A percentile compares a stretch with the other conserved stretches of the same genome.
phyloP scores from a whole-genome alignment of 2,329 filamentous ascomycete species.

The Paraphoma chrysanthemicola region DNA sequence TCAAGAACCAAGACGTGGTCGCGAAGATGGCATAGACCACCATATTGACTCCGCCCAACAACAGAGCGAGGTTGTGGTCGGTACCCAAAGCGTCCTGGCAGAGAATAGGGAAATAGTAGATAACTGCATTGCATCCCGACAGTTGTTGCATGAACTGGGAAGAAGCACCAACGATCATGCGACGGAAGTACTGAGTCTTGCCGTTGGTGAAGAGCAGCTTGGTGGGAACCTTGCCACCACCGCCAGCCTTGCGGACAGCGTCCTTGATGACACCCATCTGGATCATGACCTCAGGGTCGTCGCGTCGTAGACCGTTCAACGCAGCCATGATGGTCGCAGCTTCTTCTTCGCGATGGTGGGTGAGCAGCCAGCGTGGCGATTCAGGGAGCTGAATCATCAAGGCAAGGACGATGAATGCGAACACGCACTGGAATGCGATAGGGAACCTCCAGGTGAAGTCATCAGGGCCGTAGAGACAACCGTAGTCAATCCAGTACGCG shows the following conservation, averaged over 20 bases:
- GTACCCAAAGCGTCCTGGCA: conserved; percentile 61
- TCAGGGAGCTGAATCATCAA: conserved; percentile 47
- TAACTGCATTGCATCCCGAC: conserved; percentile 50
- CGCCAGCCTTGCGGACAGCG: conserved; percentile 46
- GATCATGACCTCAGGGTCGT: conserved; percentile 61
- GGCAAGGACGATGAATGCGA: conserved; percentile 46
- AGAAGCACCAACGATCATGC: conserved; percentile 65
- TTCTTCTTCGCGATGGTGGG: conserved; percentile 52
- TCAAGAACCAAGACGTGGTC: conserved; percentile 67
- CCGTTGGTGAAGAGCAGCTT: conserved; percentile 64
- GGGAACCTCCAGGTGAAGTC: conserved; percentile 57
- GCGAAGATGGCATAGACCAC: conserved; percentile 63
- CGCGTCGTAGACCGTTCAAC: conserved; percentile 54
- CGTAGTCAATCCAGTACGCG: conserved; percentile 61
- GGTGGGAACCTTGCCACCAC: conserved; percentile 42
- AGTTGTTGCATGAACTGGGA: conserved; percentile 68
- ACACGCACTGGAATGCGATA: conserved; percentile 59
- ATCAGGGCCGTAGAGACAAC: conserved; percentile 42
- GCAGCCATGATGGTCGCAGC: conserved; percentile 57
- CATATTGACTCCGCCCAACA: conserved; percentile 61
- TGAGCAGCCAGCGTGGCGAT: conserved; percentile 42
- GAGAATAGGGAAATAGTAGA: conserved; percentile 54
- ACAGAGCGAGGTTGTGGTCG: conserved; percentile 50
- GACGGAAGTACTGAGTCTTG: conserved; percentile 69
- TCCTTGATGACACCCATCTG: conserved; percentile 71